These are phyloP conservation scores for Mortierella sp. DNA, from an alignment of 371 early-diverging fungal genomes.

Conservation along the genomic window DNA sequence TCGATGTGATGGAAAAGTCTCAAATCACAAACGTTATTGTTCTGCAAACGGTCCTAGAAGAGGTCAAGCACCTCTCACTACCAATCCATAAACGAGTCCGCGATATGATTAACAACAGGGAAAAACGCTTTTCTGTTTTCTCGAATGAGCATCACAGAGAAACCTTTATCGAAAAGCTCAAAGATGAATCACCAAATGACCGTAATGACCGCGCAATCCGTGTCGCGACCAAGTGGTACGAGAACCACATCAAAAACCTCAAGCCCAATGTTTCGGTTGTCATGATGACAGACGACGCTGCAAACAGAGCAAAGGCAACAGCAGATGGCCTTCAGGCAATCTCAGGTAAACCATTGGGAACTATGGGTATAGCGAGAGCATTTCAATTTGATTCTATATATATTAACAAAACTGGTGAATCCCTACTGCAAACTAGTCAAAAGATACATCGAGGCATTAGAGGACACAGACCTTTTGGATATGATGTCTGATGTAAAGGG, in stretches of 20 bases:
- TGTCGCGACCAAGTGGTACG: constrained; percentile 86
- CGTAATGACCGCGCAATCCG: constrained; percentile 96
- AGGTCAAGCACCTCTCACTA: constrained; percentile 84
- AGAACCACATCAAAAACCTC: constrained; percentile 70
- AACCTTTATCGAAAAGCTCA: constrained; percentile 84
- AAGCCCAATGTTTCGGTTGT: constrained; percentile 65
- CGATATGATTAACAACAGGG: constrained; percentile 74
- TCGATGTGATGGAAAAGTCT: constrained; percentile 93
- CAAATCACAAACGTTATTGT: constrained; percentile 92
- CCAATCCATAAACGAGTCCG: constrained; percentile 87
- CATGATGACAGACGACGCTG: constrained; percentile 91
- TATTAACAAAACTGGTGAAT: too few species aligned
- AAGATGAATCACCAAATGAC: constrained; percentile 93
- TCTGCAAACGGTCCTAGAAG: constrained; percentile 93
- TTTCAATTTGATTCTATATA: neutral
- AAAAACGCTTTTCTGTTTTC: constrained; percentile 88
- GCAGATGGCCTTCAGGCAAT: constrained; percentile 72
- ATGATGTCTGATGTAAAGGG: constrained; percentile 78
- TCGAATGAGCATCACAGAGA: constrained; percentile 95
- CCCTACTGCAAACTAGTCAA: constrained; percentile 57
- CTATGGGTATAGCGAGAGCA: neutral
- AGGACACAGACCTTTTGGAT: constrained; percentile 87
- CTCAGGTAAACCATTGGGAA: constrained; percentile 61
- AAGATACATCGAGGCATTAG: constrained; percentile 62
- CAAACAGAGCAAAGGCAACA: constrained; percentile 81